phyloP scores from a whole-genome alignment of 176 grass and related monocot genomes.

The Typha latifolia region DNA sequence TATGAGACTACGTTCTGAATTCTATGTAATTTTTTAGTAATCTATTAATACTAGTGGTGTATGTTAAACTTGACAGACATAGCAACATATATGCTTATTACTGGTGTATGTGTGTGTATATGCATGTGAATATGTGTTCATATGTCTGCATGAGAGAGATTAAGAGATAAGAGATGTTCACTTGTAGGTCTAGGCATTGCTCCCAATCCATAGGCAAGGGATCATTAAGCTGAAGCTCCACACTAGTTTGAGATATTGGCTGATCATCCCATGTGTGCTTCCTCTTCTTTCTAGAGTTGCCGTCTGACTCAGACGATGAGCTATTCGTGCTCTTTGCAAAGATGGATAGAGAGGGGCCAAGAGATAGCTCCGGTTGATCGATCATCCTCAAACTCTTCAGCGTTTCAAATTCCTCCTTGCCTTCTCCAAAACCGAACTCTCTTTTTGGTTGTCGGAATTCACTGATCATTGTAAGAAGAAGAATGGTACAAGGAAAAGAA shows the following conservation, averaged over 20 bases:
- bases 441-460: slow-evolving; percentile 29
- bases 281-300: slow-evolving; percentile 60
- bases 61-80: background rate
- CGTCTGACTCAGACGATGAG: slow-evolving; percentile 69
- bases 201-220: slow-evolving; percentile 87
- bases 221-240: slow-evolving; percentile 71
- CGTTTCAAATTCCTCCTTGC: slow-evolving; percentile 14
- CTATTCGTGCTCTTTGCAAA: slow-evolving; percentile 22
- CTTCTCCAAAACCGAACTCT: background rate
- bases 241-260: slow-evolving; percentile 22
- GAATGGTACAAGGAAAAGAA: background rate
- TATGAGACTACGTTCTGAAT: background rate
- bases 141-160: background rate
- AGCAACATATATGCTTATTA: background rate
- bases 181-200: slow-evolving; percentile 86
- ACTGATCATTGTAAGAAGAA: slow-evolving; percentile 25
- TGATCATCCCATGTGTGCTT: slow-evolving; percentile 55
- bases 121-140: background rate
- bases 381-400: slow-evolving; percentile 23
- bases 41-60: too few species aligned
- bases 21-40: background rate
- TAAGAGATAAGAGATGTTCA: slow-evolving; percentile 21
- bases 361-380: slow-evolving; percentile 50
- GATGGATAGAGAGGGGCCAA: slow-evolving; percentile 35
- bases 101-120: background rate